Evolutionary conservation across 257 asterid genomes (phyloP).

Genomic region (Cynanchum wilfordii): DNA sequence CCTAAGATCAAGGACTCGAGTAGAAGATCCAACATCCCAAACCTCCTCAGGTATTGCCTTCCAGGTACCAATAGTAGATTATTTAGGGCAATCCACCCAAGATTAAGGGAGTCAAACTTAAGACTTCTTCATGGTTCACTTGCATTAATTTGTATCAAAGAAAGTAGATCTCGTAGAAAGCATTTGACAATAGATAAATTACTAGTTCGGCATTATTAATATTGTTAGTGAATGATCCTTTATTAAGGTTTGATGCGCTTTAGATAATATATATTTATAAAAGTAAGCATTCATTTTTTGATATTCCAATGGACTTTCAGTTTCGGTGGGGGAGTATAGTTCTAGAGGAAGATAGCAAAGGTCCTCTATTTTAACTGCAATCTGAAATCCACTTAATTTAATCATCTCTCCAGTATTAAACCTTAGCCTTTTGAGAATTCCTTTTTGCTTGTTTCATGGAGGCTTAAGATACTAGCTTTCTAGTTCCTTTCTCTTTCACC

Average conservation of each 20-base stretch:
- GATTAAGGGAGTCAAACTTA: not conserved
- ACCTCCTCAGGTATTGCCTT: constrained; percentile 80
- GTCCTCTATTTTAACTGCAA: not conserved
- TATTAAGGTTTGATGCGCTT: too few relatives aligned
- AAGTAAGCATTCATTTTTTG: not conserved
- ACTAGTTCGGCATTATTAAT: not conserved
- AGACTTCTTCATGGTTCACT: not conserved
- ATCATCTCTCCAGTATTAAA: not conserved
- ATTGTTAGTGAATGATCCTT: too few relatives aligned
- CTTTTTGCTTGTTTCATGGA: not conserved
- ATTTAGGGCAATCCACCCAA: not conserved
- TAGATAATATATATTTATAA: too few relatives aligned
- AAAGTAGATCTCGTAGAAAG: not conserved
- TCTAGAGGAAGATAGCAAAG: not conserved
- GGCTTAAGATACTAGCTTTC: not conserved
- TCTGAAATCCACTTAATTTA: not conserved
- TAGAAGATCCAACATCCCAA: constrained; percentile 52
- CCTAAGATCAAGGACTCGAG: constrained; percentile 74
- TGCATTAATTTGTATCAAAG: not conserved
- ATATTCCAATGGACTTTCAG: not conserved
- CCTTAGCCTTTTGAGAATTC: not conserved
- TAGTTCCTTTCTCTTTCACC: not conserved
- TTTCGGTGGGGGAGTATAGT: not conserved
- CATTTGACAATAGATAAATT: not conserved
- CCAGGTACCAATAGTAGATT: constrained; percentile 33